Percentiles rank a stretch among this genome's conserved stretches.
Conservation (phyloP, 2,329 filamentous ascomycete species). For the Apiospora kogelbergensis region DNA sequence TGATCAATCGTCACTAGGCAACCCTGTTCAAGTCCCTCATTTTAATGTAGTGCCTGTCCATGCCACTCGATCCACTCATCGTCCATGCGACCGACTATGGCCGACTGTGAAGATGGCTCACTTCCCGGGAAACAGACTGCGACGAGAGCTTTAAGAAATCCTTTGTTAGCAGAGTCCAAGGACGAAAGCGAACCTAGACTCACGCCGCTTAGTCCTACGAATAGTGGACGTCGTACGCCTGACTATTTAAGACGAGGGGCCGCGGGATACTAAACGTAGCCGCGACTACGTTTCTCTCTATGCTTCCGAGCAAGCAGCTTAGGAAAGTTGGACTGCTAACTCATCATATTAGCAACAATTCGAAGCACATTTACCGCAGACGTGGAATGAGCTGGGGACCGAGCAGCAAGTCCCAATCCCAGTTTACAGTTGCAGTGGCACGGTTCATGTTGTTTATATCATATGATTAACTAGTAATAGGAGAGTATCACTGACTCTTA, state of each 20-base stretch:
- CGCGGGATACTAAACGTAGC: neutral
- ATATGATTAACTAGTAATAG: no score
- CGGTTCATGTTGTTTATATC: no score
- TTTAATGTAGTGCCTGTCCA: no score
- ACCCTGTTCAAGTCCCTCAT: no score
- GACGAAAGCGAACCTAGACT: neutral
- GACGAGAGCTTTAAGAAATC: neutral
- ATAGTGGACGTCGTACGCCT: neutral
- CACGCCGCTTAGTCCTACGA: neutral
- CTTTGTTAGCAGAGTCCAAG: neutral
- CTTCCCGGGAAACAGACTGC: neutral
- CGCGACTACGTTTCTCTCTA: neutral
- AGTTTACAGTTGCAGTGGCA: no score
- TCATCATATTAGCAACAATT: neutral
- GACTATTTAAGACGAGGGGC: neutral
- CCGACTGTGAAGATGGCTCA: neutral
- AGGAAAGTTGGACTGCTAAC: neutral
- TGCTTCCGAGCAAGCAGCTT: neutral
- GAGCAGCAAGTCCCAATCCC: neutral
- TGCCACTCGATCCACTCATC: no score
- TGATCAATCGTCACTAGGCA: no score
- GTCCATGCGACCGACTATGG: neutral
- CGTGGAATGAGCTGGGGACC: neutral
- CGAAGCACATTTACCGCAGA: neutral
- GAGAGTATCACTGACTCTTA: no score